Evolutionary conservation across 164 flowering plant genomes (phyloP).

Genomic region (Berberis vulgaris): DNA sequence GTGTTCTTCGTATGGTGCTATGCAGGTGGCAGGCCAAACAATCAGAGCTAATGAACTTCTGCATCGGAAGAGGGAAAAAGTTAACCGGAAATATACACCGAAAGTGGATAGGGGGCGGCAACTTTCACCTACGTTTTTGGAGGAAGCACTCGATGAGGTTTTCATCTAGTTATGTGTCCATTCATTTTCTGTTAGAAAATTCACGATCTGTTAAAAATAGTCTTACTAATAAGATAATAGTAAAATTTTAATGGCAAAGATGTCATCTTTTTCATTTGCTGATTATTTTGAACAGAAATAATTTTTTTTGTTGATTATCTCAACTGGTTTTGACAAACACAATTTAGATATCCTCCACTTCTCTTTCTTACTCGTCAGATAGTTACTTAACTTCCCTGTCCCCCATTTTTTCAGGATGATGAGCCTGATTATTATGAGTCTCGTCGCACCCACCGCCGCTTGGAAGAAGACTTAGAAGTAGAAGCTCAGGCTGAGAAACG

Average conservation of each 20-base stretch:
- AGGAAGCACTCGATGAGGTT: constrained; percentile 94
- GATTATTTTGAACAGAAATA: no score
- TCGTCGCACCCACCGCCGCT: constrained; percentile 62
- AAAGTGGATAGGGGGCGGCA: constrained; percentile 68
- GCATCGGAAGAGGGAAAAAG: constrained; percentile 74
- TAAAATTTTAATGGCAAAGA: no score
- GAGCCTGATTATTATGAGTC: constrained; percentile 67
- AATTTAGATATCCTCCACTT: no score
- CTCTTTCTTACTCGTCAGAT: no score
- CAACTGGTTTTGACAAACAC: no score
- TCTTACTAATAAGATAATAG: no score
- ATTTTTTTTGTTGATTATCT: no score
- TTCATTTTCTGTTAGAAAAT: no score
- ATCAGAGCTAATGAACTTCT: constrained; percentile 81
- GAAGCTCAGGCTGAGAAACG: constrained; percentile 92
- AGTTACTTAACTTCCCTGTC: no score
- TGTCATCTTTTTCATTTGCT: no score
- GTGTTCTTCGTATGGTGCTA: constrained; percentile 5
- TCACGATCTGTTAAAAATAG: no score
- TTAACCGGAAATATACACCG: constrained; percentile 67
- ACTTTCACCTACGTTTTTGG: constrained; percentile 97
- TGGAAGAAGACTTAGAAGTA: constrained; percentile 77
- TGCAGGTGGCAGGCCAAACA: constrained; percentile 81
- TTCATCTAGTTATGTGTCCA: not conserved
- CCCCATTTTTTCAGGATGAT: constrained; percentile 47